Evolutionary conservation across 306 rosid genomes (phyloP).

Genomic region (Quercus wislizeni): DNA sequence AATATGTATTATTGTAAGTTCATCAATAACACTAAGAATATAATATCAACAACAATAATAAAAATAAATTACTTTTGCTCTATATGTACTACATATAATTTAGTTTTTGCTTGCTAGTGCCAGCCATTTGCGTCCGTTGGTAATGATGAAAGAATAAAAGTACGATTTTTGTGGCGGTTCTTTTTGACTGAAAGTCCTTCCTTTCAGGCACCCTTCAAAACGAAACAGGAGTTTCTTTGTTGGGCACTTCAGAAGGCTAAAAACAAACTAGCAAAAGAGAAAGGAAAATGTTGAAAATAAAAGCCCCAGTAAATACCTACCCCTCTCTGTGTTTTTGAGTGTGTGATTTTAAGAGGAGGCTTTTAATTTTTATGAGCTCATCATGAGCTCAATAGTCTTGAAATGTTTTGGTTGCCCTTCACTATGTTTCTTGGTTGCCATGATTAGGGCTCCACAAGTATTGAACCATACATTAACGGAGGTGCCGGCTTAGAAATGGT

Average conservation of each 20-base stretch:
- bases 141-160: conserved; percentile 7
- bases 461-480: too few relatives aligned
- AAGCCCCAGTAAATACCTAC: neutral
- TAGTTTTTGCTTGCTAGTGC: neutral
- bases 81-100: neutral
- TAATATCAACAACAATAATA: neutral
- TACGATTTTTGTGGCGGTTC: conserved; percentile 5
- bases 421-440: too few relatives aligned
- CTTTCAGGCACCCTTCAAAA: conserved; percentile 1
- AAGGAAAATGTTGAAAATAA: too few relatives aligned
- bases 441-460: too few relatives aligned
- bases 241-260: conserved; percentile 8
- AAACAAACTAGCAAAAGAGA: neutral
- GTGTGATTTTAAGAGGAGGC: too few relatives aligned
- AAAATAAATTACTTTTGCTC: neutral
- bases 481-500: too few relatives aligned
- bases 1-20: neutral
- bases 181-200: conserved; percentile 1
- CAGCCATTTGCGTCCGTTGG: neutral
- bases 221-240: neutral
- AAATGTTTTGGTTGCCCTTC: too few relatives aligned
- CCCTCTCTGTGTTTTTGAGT: neutral
- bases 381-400: too few relatives aligned
- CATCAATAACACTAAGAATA: too few relatives aligned
- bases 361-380: too few relatives aligned